Evolutionary conservation across 345 rosid genomes (phyloP).

Genomic region (Abelmoschus esculentus): DNA sequence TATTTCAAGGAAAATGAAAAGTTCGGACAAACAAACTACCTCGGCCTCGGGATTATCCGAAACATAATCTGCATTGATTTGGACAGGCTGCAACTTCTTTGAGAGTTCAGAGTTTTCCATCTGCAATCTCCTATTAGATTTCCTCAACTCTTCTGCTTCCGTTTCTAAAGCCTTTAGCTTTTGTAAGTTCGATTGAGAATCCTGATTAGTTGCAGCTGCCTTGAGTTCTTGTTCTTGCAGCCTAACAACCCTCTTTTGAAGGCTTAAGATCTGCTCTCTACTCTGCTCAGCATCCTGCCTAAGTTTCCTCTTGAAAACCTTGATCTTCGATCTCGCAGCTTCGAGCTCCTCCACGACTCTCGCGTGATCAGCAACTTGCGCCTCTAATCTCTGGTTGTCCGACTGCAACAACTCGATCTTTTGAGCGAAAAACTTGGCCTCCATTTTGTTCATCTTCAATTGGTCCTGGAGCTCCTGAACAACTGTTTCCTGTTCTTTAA

Average conservation of each 20-base stretch:
- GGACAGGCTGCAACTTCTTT: slow-evolving; percentile 50
- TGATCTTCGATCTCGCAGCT: slow-evolving; percentile 44
- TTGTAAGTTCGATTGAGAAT: slow-evolving; percentile 31
- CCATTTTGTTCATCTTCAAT: slow-evolving; percentile 61
- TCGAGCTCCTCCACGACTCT: slow-evolving; percentile 51
- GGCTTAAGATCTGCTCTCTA: slow-evolving; percentile 51
- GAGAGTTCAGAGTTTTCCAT: slow-evolving; percentile 53
- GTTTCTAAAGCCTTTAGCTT: slow-evolving; percentile 54
- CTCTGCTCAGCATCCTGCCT: slow-evolving; percentile 65
- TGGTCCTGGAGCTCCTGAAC: slow-evolving; percentile 74
- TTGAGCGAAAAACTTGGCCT: slow-evolving; percentile 53
- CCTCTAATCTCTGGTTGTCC: slow-evolving; percentile 57
- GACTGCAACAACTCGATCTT: slow-evolving; percentile 70
- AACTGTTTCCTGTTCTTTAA: slow-evolving; percentile 68
- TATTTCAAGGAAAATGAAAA: no score
- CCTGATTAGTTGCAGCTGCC: slow-evolving; percentile 23
- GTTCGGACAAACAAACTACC: slow-evolving; percentile 22
- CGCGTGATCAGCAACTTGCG: slow-evolving; percentile 44
- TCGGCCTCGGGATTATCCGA: no score
- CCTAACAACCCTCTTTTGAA: slow-evolving; percentile 50
- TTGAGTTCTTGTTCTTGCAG: slow-evolving; percentile 56
- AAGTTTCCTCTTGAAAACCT: slow-evolving; percentile 59
- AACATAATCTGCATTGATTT: slow-evolving; percentile 40
- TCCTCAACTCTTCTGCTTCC: slow-evolving; percentile 59
- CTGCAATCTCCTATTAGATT: slow-evolving; percentile 44